These are phyloP conservation scores for Suillus subluteus DNA, from an alignment of 768 basidiomycete species.

Conservation along the genomic window DNA sequence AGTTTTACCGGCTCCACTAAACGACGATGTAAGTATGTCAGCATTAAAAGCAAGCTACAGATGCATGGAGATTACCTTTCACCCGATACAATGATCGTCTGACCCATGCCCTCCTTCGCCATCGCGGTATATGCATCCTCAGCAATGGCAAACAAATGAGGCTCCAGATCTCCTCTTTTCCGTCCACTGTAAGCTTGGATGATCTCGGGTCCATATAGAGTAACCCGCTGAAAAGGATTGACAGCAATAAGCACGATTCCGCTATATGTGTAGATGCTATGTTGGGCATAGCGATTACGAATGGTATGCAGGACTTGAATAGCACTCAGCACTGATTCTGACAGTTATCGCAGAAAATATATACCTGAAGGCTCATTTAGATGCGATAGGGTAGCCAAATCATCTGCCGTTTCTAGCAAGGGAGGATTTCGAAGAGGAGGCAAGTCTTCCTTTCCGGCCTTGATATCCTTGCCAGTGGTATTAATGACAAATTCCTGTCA, in stretches of 20 bases:
- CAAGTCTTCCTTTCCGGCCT: slow-evolving; percentile 75
- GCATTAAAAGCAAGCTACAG: slow-evolving; percentile 2
- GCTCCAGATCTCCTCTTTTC: slow-evolving; percentile 92
- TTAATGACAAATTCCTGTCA: slow-evolving; percentile 76
- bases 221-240: slow-evolving; percentile 98
- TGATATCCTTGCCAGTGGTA: slow-evolving; percentile 80
- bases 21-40: slow-evolving; percentile 19
- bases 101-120: slow-evolving; percentile 91
- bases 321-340: slow-evolving; percentile 9
- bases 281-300: slow-evolving; percentile 93
- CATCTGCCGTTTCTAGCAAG: slow-evolving; percentile 94
- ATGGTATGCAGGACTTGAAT: slow-evolving; percentile 90
- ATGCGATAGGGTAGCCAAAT: slow-evolving; percentile 96
- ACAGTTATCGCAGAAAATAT: not conserved
- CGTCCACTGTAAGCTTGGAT: slow-evolving; percentile 96
- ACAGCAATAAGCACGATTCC: slow-evolving; percentile 99
- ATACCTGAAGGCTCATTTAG: slow-evolving; percentile 96
- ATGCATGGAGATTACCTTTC: slow-evolving; percentile 69
- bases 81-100: slow-evolving; percentile 98
- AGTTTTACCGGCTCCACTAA: slow-evolving; percentile 98
- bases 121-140: slow-evolving; percentile 99
- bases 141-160: slow-evolving; percentile 97
- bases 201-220: slow-evolving; percentile 95
- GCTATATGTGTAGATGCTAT: slow-evolving; percentile 98
- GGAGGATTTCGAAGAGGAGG: slow-evolving; percentile 98